Base-by-base conservation (phyloP, 495 filamentous ascomycete species). In the Penicillium flavigenum region DNA sequence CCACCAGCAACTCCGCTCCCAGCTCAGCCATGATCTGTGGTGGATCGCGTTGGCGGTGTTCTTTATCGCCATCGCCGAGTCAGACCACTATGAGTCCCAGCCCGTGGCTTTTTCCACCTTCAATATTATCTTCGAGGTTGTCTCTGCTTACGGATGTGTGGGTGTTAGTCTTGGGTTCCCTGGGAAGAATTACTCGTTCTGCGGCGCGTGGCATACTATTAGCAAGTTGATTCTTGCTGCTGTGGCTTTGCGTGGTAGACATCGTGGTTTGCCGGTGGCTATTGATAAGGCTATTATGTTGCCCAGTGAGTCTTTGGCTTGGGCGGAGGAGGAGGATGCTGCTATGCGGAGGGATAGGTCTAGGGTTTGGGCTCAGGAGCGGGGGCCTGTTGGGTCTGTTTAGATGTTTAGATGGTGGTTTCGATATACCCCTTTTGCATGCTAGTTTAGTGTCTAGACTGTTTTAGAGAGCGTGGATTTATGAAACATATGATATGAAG, bases 1-100 rank as follows among this genome's bases (percentile, higher is more conserved):
- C 9, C 81, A 76, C 52, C 76, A 82, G 60, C 76, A 96, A 58
- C 78, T 96, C 10, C 85, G 87, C 34, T 86, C 86, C 32, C 90
- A 96, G 64, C 82, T 96, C 9, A 86, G 88, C 34, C 90, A 95
- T 71, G 92, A 96, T 63, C 70, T 92, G 4, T 95, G 90, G 90
- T 93, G 86, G 85, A 81, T 96, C 14, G 85, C 86, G 0, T 69
- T 91, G 3, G 89, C 89, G 4, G 76, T 87, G 5, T 74, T 91
- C 20, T 76, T 90, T 56, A 91, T 96, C 63, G 78, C 84, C 47
- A 87, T 87, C 59, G 86, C 88, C 54, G 91, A 95, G 65, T 83
- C 83, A 3, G 72, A 73, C 48, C 78, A 88, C 58, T 91, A 87
- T 68, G 76, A 81, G 10, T 63, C 69, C 22, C 79, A 91, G 51